These are phyloP conservation scores for Leccinum fallax DNA, from an alignment of 1,284 basidiomycete genomes.

Conservation along the genomic window DNA sequence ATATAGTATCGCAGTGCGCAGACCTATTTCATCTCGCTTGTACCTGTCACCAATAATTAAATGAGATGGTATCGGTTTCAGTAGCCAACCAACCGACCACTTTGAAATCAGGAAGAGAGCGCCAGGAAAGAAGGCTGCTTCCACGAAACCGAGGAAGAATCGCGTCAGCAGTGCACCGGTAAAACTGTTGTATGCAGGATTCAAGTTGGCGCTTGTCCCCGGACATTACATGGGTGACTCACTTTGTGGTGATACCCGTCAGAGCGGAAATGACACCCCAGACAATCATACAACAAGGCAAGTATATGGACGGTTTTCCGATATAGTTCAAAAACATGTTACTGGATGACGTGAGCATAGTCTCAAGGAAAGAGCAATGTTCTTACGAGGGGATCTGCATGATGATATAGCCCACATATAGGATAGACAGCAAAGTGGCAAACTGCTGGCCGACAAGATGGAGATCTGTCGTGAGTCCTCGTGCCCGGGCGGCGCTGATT, in stretches of 20 bases:
- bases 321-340: constrained; percentile 77
- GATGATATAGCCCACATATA: constrained; percentile 71
- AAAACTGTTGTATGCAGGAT: constrained; percentile 47
- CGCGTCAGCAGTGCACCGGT: constrained; percentile 68
- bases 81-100: constrained; percentile 61
- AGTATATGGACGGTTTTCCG: constrained; percentile 74
- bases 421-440: constrained; percentile 69
- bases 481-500: constrained; percentile 26
- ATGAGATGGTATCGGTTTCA: constrained; percentile 30
- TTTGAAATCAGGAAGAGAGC: constrained; percentile 71
- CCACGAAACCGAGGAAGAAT: constrained; percentile 72
- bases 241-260: constrained; percentile 65
- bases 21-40: constrained; percentile 55
- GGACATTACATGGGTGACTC: constrained; percentile 16
- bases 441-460: constrained; percentile 52
- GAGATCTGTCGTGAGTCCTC: constrained; percentile 27
- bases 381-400: constrained; percentile 57
- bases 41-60: constrained; percentile 47
- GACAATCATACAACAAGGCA: constrained; percentile 70
- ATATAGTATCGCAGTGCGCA: constrained; percentile 73
- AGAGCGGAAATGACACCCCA: constrained; percentile 71
- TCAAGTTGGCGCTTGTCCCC: not conserved
- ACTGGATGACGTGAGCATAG: constrained; percentile 35
- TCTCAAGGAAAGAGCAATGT: not conserved
- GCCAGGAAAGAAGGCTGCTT: constrained; percentile 79